phyloP scores from a whole-genome alignment of 1,139 yeast genomes.

The Yamadazyma buinensis region DNA sequence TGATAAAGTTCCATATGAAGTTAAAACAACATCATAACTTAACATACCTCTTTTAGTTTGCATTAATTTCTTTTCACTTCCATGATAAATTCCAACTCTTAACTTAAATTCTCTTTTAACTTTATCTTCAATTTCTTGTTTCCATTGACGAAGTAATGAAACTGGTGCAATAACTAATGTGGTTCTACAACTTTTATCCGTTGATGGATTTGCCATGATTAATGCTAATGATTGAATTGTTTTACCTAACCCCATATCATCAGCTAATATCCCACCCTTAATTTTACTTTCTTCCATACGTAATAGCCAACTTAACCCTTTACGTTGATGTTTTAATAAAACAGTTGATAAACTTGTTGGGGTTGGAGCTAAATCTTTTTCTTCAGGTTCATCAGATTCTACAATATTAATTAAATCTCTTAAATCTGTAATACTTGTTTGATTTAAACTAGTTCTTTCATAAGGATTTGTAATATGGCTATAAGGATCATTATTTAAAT shows the following conservation, averaged over 20 bases:
- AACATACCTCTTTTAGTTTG: conserved; percentile 43
- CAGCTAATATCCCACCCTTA: conserved; percentile 83
- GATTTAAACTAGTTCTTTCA: too few relatives aligned
- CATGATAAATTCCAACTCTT: conserved; percentile 60
- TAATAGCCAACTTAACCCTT: conserved; percentile 80
- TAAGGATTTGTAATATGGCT: conserved; percentile 1
- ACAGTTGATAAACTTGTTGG: conserved; percentile 67
- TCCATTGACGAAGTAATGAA: conserved; percentile 81
- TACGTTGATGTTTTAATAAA: conserved; percentile 77
- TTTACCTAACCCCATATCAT: conserved; percentile 94
- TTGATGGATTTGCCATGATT: conserved; percentile 53
- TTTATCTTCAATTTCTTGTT: conserved; percentile 64
- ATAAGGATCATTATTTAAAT: not conserved
- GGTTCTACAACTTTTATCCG: conserved; percentile 37
- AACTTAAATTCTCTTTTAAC: conserved; percentile 46
- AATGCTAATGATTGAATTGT: conserved; percentile 79
- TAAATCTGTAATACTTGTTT: not conserved
- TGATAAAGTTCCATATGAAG: conserved; percentile 74
- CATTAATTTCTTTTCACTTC: conserved; percentile 33
- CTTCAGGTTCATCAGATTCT: conserved; percentile 51
- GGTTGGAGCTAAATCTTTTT: conserved; percentile 49
- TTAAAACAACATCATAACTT: conserved; percentile 67
- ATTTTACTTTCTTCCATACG: conserved; percentile 57
- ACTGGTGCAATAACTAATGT: conserved; percentile 86
- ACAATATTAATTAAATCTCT: conserved; percentile 53